A percentile compares a stretch with the other conserved stretches of the same genome.
These are phyloP conservation scores for Pichia sp. DNA, from an alignment of 1,139 yeast genomes.

Conservation along the genomic window DNA sequence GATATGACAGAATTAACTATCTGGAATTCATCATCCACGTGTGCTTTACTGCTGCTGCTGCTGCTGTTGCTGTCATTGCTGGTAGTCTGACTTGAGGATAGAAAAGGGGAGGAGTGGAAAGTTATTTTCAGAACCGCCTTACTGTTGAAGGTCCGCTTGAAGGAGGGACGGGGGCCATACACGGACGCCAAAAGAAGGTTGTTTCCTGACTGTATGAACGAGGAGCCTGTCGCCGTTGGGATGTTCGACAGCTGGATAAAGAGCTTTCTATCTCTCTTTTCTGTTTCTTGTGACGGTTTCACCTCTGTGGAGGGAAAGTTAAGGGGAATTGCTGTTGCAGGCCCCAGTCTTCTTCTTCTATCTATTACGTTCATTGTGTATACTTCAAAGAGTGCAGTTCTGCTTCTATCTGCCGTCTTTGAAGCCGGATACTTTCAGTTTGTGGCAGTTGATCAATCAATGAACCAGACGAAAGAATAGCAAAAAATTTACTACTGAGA, in stretches of 20 bases:
- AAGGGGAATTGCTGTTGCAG: constrained; percentile 53
- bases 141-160: constrained; percentile 27
- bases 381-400: neutral
- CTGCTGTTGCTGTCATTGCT: neutral
- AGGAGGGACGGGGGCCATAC: constrained; percentile 84
- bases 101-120: constrained; percentile 23
- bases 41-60: neutral
- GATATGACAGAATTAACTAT: constrained; percentile 29
- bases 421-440: too few species aligned
- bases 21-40: constrained; percentile 7
- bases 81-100: constrained; percentile 7
- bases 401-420: too few species aligned
- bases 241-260: constrained; percentile 56
- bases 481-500: constrained; percentile 1
- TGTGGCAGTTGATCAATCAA: too few species aligned
- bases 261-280: constrained; percentile 7
- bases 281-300: neutral
- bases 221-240: constrained; percentile 77
- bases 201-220: constrained; percentile 66
- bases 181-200: constrained; percentile 66
- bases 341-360: constrained; percentile 71
- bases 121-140: constrained; percentile 28
- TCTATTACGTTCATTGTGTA: constrained; percentile 44
- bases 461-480: neutral
- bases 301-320: constrained; percentile 30